A percentile compares a stretch with the other conserved stretches of the same genome.
Evolutionary conservation across 768 basidiomycete genomes (phyloP).

Genomic region (Suillus placidus): DNA sequence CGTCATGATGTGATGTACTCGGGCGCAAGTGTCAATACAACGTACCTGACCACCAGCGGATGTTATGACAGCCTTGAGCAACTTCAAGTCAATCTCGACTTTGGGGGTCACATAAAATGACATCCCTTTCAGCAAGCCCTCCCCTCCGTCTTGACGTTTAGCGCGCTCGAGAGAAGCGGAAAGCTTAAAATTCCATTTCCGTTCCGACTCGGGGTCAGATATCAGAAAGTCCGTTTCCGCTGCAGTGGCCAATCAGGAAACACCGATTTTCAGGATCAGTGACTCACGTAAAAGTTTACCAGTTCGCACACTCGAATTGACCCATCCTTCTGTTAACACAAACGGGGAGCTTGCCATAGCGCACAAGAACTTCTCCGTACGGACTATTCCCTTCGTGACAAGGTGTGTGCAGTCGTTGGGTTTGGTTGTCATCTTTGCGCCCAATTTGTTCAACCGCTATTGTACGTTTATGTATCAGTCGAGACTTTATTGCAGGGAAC

Average conservation of each 20-base stretch:
- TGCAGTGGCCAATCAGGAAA: slow-evolving; percentile 29
- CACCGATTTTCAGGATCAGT: slow-evolving; percentile 1
- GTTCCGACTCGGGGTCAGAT: slow-evolving; percentile 62
- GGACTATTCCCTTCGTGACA: slow-evolving; percentile 64
- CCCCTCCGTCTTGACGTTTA: slow-evolving; percentile 43
- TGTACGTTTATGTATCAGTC: slow-evolving; percentile 4
- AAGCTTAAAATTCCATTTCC: slow-evolving; percentile 68
- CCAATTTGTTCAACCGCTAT: slow-evolving; percentile 66
- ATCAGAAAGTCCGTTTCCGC: slow-evolving; percentile 67
- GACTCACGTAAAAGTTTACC: slow-evolving; percentile 66
- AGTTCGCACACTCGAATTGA: slow-evolving; percentile 55
- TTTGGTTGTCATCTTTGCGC: slow-evolving; percentile 62
- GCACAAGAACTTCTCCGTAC: slow-evolving; percentile 88
- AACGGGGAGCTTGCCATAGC: slow-evolving; percentile 66
- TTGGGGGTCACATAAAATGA: slow-evolving; percentile 77
- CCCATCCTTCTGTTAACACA: slow-evolving; percentile 73
- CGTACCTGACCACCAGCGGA: slow-evolving; percentile 74
- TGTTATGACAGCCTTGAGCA: slow-evolving; percentile 69
- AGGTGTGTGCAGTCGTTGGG: slow-evolving; percentile 80
- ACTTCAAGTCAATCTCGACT: slow-evolving; percentile 56
- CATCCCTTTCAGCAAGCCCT: slow-evolving; percentile 60
- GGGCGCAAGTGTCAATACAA: slow-evolving; percentile 4
- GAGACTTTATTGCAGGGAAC: background rate
- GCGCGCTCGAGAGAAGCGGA: slow-evolving; percentile 62
- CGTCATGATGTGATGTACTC: background rate